These are phyloP conservation scores for Yamadazyma sp. DNA, from an alignment of 1,139 yeast species.

Conservation along the genomic window DNA sequence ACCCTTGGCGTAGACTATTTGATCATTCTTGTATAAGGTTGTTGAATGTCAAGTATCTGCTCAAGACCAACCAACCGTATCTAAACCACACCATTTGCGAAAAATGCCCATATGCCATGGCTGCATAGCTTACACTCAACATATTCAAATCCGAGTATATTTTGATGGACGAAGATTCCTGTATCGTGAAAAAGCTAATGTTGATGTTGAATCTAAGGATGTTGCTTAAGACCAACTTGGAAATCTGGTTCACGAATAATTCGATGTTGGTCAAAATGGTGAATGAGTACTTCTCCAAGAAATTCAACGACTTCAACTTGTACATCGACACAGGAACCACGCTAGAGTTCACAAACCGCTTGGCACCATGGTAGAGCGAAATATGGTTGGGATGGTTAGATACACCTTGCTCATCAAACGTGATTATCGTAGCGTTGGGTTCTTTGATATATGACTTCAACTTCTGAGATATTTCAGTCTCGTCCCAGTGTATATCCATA, in stretches of 20 bases:
- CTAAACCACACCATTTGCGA: slow-evolving; percentile 97
- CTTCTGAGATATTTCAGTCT: slow-evolving; percentile 18
- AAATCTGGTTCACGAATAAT: slow-evolving; percentile 34
- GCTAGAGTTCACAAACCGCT: slow-evolving; percentile 23
- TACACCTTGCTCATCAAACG: slow-evolving; percentile 83
- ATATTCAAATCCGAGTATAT: slow-evolving; percentile 57
- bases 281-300: slow-evolving; percentile 53
- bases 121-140: slow-evolving; percentile 60
- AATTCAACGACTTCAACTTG: slow-evolving; percentile 45
- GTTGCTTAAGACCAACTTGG: slow-evolving; percentile 30
- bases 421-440: slow-evolving; percentile 29
- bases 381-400: slow-evolving; percentile 86
- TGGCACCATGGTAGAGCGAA: slow-evolving; percentile 60
- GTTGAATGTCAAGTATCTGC: slow-evolving; percentile 75
- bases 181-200: slow-evolving; percentile 38
- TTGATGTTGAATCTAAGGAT: slow-evolving; percentile 39
- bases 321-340: slow-evolving; percentile 27
- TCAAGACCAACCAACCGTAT: slow-evolving; percentile 79
- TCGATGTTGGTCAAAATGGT: slow-evolving; percentile 50
- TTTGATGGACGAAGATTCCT: slow-evolving; percentile 28
- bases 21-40: slow-evolving; percentile 47
- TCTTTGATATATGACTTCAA: slow-evolving; percentile 1
- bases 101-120: slow-evolving; percentile 82
- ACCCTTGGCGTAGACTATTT: too few relatives aligned
- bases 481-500: slow-evolving; percentile 70